Conservation (phyloP, 2,329 filamentous ascomycete genomes). For the Dactylella cylindrospora region DNA sequence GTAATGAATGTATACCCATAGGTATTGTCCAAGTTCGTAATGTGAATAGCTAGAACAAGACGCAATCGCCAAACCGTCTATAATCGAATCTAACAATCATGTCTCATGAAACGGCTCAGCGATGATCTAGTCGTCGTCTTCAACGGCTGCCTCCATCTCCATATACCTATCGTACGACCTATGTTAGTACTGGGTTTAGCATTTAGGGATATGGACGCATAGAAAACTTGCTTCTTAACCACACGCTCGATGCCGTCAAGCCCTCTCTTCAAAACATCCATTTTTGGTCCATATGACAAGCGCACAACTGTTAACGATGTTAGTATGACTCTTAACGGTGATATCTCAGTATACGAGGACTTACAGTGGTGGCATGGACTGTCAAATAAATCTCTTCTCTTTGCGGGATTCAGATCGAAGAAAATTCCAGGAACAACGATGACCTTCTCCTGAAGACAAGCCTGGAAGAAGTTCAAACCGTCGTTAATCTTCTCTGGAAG, state of each 20-base stretch:
- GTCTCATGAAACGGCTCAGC: too few species aligned
- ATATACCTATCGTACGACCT: constrained; percentile 5
- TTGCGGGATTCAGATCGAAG: constrained; percentile 91
- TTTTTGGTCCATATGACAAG: constrained; percentile 78
- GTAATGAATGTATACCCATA: too few species aligned
- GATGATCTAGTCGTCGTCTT: constrained; percentile 7
- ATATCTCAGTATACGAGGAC: not conserved
- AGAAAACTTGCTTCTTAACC: constrained; percentile 64
- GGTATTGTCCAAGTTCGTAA: too few species aligned
- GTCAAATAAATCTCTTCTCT: constrained; percentile 88
- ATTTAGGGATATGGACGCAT: not conserved
- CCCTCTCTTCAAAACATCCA: constrained; percentile 75
- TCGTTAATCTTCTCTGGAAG: constrained; percentile 82
- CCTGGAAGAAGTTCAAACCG: constrained; percentile 94
- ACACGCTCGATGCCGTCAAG: constrained; percentile 83
- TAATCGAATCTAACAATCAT: too few species aligned
- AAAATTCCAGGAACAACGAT: constrained; percentile 98
- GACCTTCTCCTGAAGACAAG: constrained; percentile 87
- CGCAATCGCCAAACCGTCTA: not conserved
- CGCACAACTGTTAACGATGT: constrained; percentile 63
- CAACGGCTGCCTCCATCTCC: constrained; percentile 27
- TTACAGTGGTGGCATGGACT: constrained; percentile 59
- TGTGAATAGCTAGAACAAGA: too few species aligned
- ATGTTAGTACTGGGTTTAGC: too few species aligned
- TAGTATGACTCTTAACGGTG: not conserved